phyloP scores from a whole-genome alignment of 164 flowering plant species.

The Dillenia turbinata region DNA sequence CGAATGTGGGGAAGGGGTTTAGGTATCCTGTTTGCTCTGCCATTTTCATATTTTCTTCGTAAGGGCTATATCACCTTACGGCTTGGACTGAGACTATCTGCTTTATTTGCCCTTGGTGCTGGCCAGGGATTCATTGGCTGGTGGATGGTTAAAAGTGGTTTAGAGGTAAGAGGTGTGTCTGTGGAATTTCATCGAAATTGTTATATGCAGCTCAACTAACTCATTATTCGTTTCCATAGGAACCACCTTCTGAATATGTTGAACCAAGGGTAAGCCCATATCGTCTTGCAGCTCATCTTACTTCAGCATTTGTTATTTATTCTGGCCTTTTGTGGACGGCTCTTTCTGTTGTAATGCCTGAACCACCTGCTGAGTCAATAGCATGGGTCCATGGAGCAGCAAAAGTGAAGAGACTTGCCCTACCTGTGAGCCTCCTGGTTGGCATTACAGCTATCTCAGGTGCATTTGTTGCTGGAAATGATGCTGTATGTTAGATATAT shows the following conservation, averaged over 20 bases:
- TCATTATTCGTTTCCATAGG: conserved; percentile 30
- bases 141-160: conserved; percentile 99
- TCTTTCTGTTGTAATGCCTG: conserved; percentile 95
- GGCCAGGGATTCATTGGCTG: conserved; percentile 98
- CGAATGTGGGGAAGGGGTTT: conserved; percentile 99
- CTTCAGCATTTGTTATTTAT: conserved; percentile 89
- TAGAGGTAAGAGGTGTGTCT: conserved; percentile 49
- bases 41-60: conserved; percentile 79
- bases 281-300: conserved; percentile 92
- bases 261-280: conserved; percentile 97
- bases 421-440: conserved; percentile 75
- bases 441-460: conserved; percentile 91
- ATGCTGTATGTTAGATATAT: conserved; percentile 71
- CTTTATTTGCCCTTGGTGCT: conserved; percentile 93
- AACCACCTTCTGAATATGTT: conserved; percentile 59
- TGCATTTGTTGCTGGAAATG: conserved; percentile 99
- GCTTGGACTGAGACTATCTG: conserved; percentile 78
- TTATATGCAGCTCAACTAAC: not conserved
- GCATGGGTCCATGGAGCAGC: conserved; percentile 92
- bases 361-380: conserved; percentile 80
- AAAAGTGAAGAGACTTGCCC: conserved; percentile 67
- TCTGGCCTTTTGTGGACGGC: conserved; percentile 93
- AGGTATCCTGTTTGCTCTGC: conserved; percentile 83
- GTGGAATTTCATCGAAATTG: not conserved
- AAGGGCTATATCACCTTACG: conserved; percentile 74